Conservation (phyloP, 108 stramenopile genomes). For the Nannochloropsis oceanica region DNA sequence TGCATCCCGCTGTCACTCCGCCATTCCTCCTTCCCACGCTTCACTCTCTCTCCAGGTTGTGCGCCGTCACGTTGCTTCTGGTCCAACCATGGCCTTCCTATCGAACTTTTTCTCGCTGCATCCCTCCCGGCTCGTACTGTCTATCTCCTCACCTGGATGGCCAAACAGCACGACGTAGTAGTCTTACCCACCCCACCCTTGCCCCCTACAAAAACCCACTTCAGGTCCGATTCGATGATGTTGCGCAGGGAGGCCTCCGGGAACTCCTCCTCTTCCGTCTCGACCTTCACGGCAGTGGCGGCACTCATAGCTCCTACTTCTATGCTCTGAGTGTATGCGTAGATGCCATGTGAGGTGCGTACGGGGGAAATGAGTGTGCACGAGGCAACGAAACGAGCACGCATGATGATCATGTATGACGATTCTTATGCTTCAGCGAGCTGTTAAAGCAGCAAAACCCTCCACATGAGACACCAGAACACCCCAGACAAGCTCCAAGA, state of each 20-base stretch:
- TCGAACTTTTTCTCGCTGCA: no score
- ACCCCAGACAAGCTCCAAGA: background rate
- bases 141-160: conserved; percentile 52
- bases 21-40: no score
- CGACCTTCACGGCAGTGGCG: background rate
- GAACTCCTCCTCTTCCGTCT: conserved; percentile 6
- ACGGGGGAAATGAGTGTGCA: background rate
- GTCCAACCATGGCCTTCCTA: no score
- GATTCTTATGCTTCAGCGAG: background rate
- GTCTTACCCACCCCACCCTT: conserved; percentile 99
- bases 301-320: background rate
- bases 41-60: no score
- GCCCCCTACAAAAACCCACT: conserved; percentile 99
- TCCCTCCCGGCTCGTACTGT: no score
- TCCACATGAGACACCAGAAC: background rate
- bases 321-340: background rate
- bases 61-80: no score
- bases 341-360: background rate
- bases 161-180: conserved; percentile 87
- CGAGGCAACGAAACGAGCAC: background rate
- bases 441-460: background rate
- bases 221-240: conserved; percentile 83
- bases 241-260: conserved; percentile 53
- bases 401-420: no score
- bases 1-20: no score